A percentile compares a stretch with the other conserved stretches of the same genome.
Conservation (phyloP, 78 protist species). For the Paratrimastix pyriformis region DNA sequence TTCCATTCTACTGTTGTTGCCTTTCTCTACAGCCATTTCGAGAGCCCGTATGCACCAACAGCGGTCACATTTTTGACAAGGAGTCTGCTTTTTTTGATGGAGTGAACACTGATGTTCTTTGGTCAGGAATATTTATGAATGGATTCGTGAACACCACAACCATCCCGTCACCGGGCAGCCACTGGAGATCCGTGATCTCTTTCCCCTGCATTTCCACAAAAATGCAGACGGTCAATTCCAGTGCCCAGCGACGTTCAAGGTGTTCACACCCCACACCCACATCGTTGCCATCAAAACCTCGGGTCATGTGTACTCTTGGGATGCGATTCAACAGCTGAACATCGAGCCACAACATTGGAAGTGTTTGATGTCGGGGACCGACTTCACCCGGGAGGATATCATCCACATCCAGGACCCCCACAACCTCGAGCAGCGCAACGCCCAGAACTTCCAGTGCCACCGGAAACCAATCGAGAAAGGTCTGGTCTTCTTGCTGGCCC, state of each 20-base stretch:
- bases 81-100: conserved; percentile 11
- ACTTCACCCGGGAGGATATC: conserved; percentile 61
- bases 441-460: background rate
- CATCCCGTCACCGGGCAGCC: conserved; percentile 76
- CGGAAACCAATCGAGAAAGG: too few relatives aligned
- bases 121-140: background rate
- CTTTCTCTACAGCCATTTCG: conserved; percentile 61
- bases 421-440: background rate
- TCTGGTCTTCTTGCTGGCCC: too few relatives aligned
- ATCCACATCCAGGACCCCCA: conserved; percentile 27
- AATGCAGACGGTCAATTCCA: conserved; percentile 56
- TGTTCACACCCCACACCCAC: conserved; percentile 59
- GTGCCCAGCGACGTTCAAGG: conserved; percentile 77
- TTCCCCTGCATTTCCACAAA: conserved; percentile 36
- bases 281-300: conserved; percentile 60
- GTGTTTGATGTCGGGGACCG: conserved; percentile 62
- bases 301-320: conserved; percentile 73
- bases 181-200: conserved; percentile 46
- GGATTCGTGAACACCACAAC: conserved; percentile 29
- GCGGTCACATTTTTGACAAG: conserved; percentile 62
- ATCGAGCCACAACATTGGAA: conserved; percentile 49
- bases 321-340: conserved; percentile 64
- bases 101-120: background rate
- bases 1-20: conserved; percentile 62
- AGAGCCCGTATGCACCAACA: conserved; percentile 51